Conservation (phyloP, 176 grass and related monocot genomes). For the Puya raimondii region DNA sequence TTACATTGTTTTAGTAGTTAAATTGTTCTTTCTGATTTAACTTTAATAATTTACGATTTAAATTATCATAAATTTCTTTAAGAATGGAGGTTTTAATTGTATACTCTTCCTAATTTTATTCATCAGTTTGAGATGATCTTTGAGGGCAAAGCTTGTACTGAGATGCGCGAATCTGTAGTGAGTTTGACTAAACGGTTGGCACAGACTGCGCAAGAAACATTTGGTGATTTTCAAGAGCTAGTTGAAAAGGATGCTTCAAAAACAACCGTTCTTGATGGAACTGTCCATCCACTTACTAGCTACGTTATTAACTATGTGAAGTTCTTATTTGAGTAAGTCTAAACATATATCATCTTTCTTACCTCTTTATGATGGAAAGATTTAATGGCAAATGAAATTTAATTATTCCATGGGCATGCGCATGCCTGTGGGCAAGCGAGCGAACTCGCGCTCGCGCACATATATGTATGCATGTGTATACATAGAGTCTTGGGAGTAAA, state of each 20-base stretch:
- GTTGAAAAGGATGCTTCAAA: conserved; percentile 95
- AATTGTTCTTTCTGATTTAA: too few species aligned
- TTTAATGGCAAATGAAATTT: too few species aligned
- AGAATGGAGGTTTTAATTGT: conserved; percentile 5
- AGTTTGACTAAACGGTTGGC: conserved; percentile 72
- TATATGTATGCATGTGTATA: too few species aligned
- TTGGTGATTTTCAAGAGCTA: conserved; percentile 80
- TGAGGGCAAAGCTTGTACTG: conserved; percentile 69
- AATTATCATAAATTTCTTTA: not conserved
- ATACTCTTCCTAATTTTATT: conserved; percentile 21
- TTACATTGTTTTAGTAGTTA: too few species aligned
- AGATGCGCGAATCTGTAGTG: conserved; percentile 53
- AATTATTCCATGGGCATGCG: too few species aligned
- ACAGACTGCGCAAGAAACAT: conserved; percentile 84
- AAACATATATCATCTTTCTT: not conserved
- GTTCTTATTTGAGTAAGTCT: conserved; percentile 85
- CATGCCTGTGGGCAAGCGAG: too few species aligned
- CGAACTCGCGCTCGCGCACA: too few species aligned
- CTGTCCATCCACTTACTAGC: conserved; percentile 94
- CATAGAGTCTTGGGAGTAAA: too few species aligned
- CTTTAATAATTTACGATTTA: too few species aligned
- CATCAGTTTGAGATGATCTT: conserved; percentile 65
- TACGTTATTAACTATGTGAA: conserved; percentile 99
- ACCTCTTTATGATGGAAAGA: not conserved
- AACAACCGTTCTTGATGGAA: conserved; percentile 89